These are phyloP conservation scores for Malassezia brasiliensis DNA, from an alignment of 1,284 basidiomycete genomes.

Conservation along the genomic window DNA sequence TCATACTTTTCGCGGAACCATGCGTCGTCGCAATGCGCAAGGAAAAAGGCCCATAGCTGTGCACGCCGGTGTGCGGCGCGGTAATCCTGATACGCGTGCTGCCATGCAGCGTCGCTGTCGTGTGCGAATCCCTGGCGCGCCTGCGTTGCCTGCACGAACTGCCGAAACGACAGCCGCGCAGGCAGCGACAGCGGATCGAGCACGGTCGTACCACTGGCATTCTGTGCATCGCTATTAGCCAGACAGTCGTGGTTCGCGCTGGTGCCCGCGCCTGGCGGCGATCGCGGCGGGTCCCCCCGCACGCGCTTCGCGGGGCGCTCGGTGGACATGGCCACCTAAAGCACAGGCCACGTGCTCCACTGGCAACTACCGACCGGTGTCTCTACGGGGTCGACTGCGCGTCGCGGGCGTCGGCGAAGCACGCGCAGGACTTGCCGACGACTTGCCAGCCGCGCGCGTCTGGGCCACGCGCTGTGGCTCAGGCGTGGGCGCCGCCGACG, in stretches of 20 bases:
- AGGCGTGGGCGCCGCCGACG: background rate
- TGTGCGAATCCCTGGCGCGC: background rate
- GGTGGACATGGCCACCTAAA: background rate
- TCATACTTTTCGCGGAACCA: slow-evolving; percentile 44
- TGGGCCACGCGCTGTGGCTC: background rate
- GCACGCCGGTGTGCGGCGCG: slow-evolving; percentile 27
- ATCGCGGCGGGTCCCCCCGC: no score
- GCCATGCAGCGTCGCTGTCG: background rate
- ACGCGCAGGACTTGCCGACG: background rate
- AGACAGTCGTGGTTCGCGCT: no score
- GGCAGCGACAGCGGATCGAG: background rate
- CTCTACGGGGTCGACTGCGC: background rate
- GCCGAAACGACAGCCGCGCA: background rate
- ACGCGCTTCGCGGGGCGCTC: no score
- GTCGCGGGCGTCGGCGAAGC: background rate
- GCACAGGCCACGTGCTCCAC: background rate
- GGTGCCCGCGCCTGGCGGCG: no score
- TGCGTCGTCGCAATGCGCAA: slow-evolving; percentile 26
- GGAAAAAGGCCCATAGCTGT: slow-evolving; percentile 30
- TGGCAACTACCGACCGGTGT: background rate
- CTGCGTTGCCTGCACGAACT: background rate
- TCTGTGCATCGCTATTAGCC: no score
- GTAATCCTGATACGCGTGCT: slow-evolving; percentile 27
- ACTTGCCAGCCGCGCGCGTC: background rate
- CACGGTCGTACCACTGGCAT: no score